These are phyloP conservation scores for Calamus simplicifolius DNA, from an alignment of 176 grass and related monocot genomes.

Conservation along the genomic window DNA sequence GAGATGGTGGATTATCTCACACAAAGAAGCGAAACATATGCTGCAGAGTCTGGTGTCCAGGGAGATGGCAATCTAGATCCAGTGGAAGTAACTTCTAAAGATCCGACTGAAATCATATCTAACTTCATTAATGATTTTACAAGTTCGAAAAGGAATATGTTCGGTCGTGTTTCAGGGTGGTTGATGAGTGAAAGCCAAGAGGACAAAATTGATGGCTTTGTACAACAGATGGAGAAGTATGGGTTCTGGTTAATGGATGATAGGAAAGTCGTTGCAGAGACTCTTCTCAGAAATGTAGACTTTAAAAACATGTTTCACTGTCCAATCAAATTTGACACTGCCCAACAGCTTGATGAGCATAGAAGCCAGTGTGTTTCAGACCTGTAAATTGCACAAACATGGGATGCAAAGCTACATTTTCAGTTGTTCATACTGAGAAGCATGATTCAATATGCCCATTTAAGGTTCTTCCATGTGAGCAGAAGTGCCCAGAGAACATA, in stretches of 20 bases:
- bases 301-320: conserved; percentile 45
- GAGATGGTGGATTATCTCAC: conserved; percentile 58
- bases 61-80: conserved; percentile 21
- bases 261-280: conserved; percentile 24
- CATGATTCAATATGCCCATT: conserved; percentile 63
- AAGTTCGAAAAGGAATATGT: conserved; percentile 53
- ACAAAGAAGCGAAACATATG: conserved; percentile 38
- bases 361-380: conserved; percentile 40
- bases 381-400: conserved; percentile 40
- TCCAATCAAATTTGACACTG: conserved; percentile 29
- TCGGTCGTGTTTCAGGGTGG: conserved; percentile 77
- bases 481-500: conserved; percentile 52
- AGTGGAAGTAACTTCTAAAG: conserved; percentile 31
- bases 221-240: conserved; percentile 52
- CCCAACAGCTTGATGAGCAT: conserved; percentile 25
- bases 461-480: conserved; percentile 56
- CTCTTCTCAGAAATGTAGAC: conserved; percentile 45
- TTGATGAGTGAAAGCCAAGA: conserved; percentile 62
- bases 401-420: conserved; percentile 45
- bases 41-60: conserved; percentile 28
- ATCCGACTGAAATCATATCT: conserved; percentile 46
- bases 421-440: conserved; percentile 42
- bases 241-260: conserved; percentile 21
- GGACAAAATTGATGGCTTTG: conserved; percentile 63
- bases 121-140: conserved; percentile 51